These are phyloP conservation scores for Albifimbria verrucaria DNA, from an alignment of 2,329 filamentous ascomycete species.

Conservation along the genomic window DNA sequence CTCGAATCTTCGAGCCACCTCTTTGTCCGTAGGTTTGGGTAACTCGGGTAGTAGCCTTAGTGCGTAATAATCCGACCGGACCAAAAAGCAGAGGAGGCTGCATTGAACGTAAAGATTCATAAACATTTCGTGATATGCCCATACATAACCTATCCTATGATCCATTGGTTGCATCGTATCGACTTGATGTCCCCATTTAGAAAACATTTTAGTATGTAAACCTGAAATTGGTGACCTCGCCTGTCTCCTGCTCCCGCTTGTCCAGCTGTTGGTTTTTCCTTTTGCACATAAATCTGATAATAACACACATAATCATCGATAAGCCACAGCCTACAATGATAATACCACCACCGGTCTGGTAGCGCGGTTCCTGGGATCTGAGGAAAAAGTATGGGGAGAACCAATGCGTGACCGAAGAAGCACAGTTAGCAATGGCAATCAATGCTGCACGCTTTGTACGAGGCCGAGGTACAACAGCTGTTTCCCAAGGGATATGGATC, in stretches of 20 bases:
- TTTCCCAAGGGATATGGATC: constrained; percentile 36
- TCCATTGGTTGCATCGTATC: no score
- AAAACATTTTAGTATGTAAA: background rate
- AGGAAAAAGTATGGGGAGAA: constrained; percentile 35
- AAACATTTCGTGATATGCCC: no score
- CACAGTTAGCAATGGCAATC: constrained; percentile 36
- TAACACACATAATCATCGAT: background rate
- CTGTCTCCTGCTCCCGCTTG: background rate
- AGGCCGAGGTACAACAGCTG: constrained; percentile 32
- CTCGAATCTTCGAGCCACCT: no score
- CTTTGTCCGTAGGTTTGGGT: no score
- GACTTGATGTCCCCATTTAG: no score
- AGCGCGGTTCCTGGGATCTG: constrained; percentile 18
- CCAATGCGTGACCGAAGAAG: constrained; percentile 34
- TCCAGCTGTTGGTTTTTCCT: constrained; percentile 1
- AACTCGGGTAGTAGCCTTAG: no score
- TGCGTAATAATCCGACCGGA: no score
- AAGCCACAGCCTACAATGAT: constrained; percentile 18
- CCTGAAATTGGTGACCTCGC: background rate
- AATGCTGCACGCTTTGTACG: constrained; percentile 35
- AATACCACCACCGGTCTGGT: constrained; percentile 19
- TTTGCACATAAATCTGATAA: background rate
- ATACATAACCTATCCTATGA: no score
- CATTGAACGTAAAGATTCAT: no score
- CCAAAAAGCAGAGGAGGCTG: no score